These are phyloP conservation scores for Ogataea methanolica DNA, from an alignment of 805 yeast species.

Conservation along the genomic window DNA sequence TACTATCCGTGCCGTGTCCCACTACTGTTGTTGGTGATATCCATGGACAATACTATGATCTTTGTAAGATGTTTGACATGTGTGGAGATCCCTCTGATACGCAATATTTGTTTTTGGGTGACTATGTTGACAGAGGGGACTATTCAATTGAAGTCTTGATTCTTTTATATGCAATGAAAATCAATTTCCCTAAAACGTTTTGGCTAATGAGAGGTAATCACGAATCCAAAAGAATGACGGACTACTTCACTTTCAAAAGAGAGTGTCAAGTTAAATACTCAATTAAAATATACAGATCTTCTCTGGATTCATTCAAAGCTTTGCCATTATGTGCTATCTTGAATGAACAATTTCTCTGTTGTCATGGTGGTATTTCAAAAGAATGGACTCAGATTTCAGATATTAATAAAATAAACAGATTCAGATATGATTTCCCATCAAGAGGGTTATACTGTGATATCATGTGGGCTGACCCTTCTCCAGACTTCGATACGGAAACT, in stretches of 20 bases:
- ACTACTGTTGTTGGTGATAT: constrained; percentile 94
- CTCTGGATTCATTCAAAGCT: constrained; percentile 74
- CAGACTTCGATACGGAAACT: constrained; percentile 62
- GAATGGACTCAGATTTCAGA: constrained; percentile 69
- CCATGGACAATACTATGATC: constrained; percentile 94
- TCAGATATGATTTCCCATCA: constrained; percentile 81
- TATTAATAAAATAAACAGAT: constrained; percentile 64
- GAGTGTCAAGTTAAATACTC: constrained; percentile 89
- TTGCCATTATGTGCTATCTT: constrained; percentile 88
- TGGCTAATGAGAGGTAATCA: constrained; percentile 91
- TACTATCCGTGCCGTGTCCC: constrained; percentile 82
- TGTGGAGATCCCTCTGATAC: constrained; percentile 83
- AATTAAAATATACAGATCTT: constrained; percentile 57
- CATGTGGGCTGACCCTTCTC: constrained; percentile 93
- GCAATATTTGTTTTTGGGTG: constrained; percentile 83
- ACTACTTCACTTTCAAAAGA: constrained; percentile 85
- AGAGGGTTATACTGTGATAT: constrained; percentile 90
- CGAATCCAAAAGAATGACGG: constrained; percentile 89
- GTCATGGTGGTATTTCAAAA: constrained; percentile 93
- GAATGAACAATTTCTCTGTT: constrained; percentile 91
- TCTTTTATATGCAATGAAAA: constrained; percentile 72
- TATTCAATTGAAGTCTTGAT: constrained; percentile 83
- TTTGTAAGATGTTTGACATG: constrained; percentile 83
- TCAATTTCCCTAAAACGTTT: constrained; percentile 67
- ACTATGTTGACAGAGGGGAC: constrained; percentile 93